These are phyloP conservation scores for Chytriomyces confervae DNA, from an alignment of 192 early-diverging fungal genomes.

Conservation along the genomic window DNA sequence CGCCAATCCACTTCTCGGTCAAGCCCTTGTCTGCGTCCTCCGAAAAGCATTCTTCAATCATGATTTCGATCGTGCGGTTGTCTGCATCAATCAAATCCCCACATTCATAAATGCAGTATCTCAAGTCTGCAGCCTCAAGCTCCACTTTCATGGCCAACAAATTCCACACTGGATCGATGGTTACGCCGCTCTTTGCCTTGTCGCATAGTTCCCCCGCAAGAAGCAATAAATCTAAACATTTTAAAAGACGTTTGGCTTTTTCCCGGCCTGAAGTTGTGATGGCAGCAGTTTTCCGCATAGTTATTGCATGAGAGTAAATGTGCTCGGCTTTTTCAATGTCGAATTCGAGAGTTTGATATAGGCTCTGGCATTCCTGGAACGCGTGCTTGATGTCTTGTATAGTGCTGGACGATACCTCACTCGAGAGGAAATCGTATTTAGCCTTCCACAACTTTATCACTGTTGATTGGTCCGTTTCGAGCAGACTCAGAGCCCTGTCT, in stretches of 20 bases:
- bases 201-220: not conserved
- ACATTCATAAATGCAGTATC: not conserved
- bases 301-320: constrained; percentile 2
- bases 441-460: constrained; percentile 6
- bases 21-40: not conserved
- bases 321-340: constrained; percentile 4
- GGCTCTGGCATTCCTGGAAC: not conserved
- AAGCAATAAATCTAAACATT: not conserved
- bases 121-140: not conserved
- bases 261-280: not conserved
- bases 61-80: constrained; percentile 22
- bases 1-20: not conserved
- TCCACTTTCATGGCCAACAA: not conserved
- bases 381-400: not conserved
- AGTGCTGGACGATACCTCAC: not conserved
- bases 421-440: not conserved
- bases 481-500: not conserved
- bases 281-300: not conserved
- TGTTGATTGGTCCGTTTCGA: not conserved
- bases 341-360: not conserved
- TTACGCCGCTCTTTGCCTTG: constrained; percentile 7
- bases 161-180: constrained; percentile 6
- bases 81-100: constrained; percentile 6
- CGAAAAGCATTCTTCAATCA: constrained; percentile 29
- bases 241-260: not conserved